Evolutionary conservation across 2,329 filamentous ascomycete genomes (phyloP), one percentile per base, ranked within the genome.

Genomic region (Talaromyces sp.): DNA sequence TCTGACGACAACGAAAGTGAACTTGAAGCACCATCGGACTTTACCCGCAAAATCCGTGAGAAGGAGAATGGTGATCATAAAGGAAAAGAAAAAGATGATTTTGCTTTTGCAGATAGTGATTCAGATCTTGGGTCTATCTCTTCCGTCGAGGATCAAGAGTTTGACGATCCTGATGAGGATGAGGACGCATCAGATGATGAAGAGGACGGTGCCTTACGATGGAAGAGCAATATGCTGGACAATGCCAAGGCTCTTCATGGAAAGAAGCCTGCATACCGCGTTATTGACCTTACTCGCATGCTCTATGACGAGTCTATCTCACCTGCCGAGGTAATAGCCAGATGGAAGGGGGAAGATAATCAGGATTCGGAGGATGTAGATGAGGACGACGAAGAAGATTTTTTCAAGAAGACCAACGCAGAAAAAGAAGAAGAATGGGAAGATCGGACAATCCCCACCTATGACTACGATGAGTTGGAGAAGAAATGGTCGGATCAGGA

Each of bases 91-190:
- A 91, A 88, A 27, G 91, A 88, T 35, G 92, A 97, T 63, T 72
- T 98, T 65, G 92, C 89, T 1, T 99, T 97, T 80, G 95, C 95
- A 14, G 95, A 99, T 73, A 97, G 92, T 73, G 96, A 99, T 76
- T 99, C 95, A 0, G 96, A 99, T 75, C 84, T 99, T 4, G 95
- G 95, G 7, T 97, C 94, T 3, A 79, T 97, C 68, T 96, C 92
- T 9, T 84, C 83, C 0, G 84, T 80, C 9, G 85, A 87, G 8
- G 85, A 86, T 22, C 83, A 84, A 65, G 82, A 85, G 35, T 69
- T 84, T 2, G 84, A 85, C 56, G 83, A 82, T 63, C 81, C 71
- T 11, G 74, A 75, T 14, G 81, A 81, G 3, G 80, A 79, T 1
- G 79, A 80, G 5, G 77, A 78, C 0, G 81, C 82, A 0, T 84